Base-by-base conservation (phyloP, 306 rosid genomes). In the Lathyrus aphaca region DNA sequence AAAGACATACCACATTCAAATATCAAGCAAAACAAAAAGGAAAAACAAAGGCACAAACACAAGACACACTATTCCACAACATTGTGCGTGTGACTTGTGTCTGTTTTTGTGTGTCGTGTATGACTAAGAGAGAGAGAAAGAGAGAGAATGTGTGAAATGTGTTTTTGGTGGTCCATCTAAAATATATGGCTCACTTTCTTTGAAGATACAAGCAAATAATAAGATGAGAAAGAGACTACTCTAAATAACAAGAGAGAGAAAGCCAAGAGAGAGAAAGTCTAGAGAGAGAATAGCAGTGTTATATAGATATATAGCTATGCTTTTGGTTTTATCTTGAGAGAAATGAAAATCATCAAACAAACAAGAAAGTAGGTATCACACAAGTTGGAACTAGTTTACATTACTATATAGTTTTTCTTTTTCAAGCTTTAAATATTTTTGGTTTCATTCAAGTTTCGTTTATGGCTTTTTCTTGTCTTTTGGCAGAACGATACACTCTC, bases 161-260 rank as follows among this genome's bases (percentile, higher is more conserved):
- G 77, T 6, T 21, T 74, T 72, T 74, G 86, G 89, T 86, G 94
- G 90, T 72, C 92, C 92, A 87, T 66, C 6, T 64, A 77, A 77
- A 72, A 86, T 83, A 82, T 75, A 79, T 82, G 92, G 95, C 85
- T 82, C 91, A 87, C 85, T 79, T 75, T 80, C 75, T 75, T 80
- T 82, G 84, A 75, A 79, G 85, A 70, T 74, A 48, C 61, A 76
- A 70, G 81, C 57, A 76, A 75, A 82, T 73, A 77, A 60, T 71
- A 74, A 74, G 78, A 84, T 64, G 82, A 80, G 77, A 84, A 77
- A 85, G 68, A 72, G 81, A 74, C 80, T 77, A 39, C 27, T 79
- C 78, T 58, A 65, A 68, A 64, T 59, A 72, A 72, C 65, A 58
- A 77, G 79, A 84, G 78, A 62, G 53, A 49, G 35, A 64, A 54